Percentiles rank a stretch among this genome's conserved stretches.
Conservation (phyloP, 805 yeast genomes). For the Vanderwaltozyma tropicalis region DNA sequence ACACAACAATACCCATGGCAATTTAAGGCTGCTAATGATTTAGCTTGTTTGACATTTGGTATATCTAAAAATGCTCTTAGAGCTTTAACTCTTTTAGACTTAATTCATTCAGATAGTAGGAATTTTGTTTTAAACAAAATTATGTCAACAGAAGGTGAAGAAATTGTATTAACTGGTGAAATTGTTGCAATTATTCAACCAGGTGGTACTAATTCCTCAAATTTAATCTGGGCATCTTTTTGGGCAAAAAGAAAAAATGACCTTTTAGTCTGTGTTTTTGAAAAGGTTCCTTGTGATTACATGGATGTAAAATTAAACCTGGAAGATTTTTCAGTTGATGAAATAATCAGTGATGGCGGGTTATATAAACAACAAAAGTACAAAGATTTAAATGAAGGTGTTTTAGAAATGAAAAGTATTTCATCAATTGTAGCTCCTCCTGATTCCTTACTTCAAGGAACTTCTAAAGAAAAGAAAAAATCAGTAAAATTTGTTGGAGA, state of each 20-base stretch:
- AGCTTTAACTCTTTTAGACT: conserved; percentile 57
- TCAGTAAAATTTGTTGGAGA: conserved; percentile 24
- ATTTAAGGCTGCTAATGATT: conserved; percentile 76
- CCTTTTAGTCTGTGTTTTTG: conserved; percentile 72
- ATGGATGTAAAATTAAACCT: conserved; percentile 41
- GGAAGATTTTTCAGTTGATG: conserved; percentile 20
- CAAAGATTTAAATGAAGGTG: conserved; percentile 12
- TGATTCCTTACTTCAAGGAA: background rate
- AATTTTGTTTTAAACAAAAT: conserved; percentile 55
- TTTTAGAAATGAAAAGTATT: conserved; percentile 1
- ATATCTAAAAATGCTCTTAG: conserved; percentile 54
- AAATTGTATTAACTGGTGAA: conserved; percentile 69
- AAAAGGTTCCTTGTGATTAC: conserved; percentile 70
- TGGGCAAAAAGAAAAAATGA: conserved; percentile 79
- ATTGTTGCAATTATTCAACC: conserved; percentile 69
- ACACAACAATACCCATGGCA: conserved; percentile 65
- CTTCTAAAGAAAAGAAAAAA: conserved; percentile 8
- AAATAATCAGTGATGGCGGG: conserved; percentile 8
- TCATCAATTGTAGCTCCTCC: background rate
- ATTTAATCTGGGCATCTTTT: conserved; percentile 71
- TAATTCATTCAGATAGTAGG: conserved; percentile 68
- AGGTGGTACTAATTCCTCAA: conserved; percentile 32
- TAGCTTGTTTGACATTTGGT: conserved; percentile 83
- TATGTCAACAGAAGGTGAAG: conserved; percentile 28
- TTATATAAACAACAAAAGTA: conserved; percentile 50